A percentile compares a stretch with the other conserved stretches of the same genome.
phyloP scores from a whole-genome alignment of 1,284 basidiomycete species.

The Cryptococcus sp. region DNA sequence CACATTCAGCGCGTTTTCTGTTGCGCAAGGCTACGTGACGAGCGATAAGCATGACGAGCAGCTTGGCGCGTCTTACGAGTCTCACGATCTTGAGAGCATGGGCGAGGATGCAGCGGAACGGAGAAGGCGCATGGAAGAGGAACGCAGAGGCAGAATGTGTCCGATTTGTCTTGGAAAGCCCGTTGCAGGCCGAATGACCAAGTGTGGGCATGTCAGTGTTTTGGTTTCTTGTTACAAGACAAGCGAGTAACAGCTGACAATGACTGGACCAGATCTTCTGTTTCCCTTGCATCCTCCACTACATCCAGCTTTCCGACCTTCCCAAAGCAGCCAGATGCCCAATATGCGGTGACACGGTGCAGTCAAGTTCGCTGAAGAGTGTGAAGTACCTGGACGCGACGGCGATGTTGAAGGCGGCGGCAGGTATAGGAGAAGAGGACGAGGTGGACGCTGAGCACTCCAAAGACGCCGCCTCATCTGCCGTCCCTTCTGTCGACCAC shows the following conservation, averaged over 20 bases:
- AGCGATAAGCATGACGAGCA: slow-evolving; percentile 25
- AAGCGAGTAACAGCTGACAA: slow-evolving; percentile 11
- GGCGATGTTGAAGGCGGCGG: slow-evolving; percentile 38
- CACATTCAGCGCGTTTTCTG: slow-evolving; percentile 58
- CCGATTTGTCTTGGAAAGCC: slow-evolving; percentile 89
- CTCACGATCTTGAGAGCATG: slow-evolving; percentile 33
- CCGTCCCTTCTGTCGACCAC: slow-evolving; percentile 43
- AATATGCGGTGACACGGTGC: slow-evolving; percentile 92
- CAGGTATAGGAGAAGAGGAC: slow-evolving; percentile 27
- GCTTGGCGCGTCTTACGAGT: slow-evolving; percentile 25
- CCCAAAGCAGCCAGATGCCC: slow-evolving; percentile 86
- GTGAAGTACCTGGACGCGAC: slow-evolving; percentile 62
- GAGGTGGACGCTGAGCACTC: slow-evolving; percentile 1
- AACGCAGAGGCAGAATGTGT: slow-evolving; percentile 64
- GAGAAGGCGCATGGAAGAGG: slow-evolving; percentile 44
- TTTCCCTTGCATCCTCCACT: slow-evolving; percentile 89
- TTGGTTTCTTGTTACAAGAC: slow-evolving; percentile 6
- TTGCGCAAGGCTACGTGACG: slow-evolving; percentile 50
- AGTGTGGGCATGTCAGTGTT: slow-evolving; percentile 87
- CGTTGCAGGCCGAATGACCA: slow-evolving; percentile 91
- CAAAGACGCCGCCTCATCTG: background rate
- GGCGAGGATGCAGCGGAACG: slow-evolving; percentile 41
- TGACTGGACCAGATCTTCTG: slow-evolving; percentile 68
- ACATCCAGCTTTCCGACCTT: slow-evolving; percentile 78
- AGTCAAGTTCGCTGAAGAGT: slow-evolving; percentile 86